Conservation (phyloP, 495 filamentous ascomycete species). For the Penicillium arizonense region DNA sequence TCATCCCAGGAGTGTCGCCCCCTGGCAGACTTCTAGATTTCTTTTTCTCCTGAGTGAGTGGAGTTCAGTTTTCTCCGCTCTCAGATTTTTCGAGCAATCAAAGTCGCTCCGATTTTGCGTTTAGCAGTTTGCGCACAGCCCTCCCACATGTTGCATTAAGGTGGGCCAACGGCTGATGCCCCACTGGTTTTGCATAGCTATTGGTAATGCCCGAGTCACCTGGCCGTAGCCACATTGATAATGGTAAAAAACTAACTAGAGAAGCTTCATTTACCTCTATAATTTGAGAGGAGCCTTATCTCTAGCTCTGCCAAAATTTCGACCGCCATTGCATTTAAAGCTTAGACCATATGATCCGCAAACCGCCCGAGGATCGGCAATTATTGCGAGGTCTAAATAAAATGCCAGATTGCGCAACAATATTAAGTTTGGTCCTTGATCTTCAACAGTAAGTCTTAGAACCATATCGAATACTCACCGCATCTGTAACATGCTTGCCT, state of each 20-base stretch:
- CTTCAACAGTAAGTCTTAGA: too few relatives aligned
- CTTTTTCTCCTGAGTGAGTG: background rate
- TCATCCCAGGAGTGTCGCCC: background rate
- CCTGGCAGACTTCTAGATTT: background rate
- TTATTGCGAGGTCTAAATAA: background rate
- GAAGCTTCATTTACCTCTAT: too few relatives aligned
- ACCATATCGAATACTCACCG: too few relatives aligned
- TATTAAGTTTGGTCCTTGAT: too few relatives aligned
- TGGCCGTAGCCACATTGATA: background rate
- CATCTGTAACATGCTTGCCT: too few relatives aligned
- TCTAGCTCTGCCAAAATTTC: background rate
- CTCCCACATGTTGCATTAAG: background rate
- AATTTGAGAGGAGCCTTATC: background rate
- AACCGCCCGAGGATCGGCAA: background rate
- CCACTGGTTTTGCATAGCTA: background rate
- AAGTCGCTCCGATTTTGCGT: background rate
- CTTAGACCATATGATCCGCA: constrained; percentile 1
- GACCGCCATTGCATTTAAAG: constrained; percentile 3
- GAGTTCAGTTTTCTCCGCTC: background rate
- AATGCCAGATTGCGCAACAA: too few relatives aligned
- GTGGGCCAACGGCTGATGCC: background rate
- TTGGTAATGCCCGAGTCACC: background rate
- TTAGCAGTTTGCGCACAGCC: background rate
- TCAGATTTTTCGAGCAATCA: background rate
- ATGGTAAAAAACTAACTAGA: too few relatives aligned